Evolutionary conservation across 1,284 basidiomycete species (phyloP).

Genomic region (Irpex sp.): DNA sequence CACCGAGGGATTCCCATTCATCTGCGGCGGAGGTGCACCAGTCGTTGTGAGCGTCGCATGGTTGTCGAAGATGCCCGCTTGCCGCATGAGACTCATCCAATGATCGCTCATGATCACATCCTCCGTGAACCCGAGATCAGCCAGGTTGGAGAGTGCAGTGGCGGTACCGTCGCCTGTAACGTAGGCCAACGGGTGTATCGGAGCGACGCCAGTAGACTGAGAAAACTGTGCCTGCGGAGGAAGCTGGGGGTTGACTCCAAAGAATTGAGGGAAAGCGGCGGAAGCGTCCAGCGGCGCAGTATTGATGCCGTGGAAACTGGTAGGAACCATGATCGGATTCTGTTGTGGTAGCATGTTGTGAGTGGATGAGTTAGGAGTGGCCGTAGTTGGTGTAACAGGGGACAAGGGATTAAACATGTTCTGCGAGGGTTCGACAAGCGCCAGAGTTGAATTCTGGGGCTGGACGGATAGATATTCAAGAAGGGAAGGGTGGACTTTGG

Average conservation of each 20-base stretch:
- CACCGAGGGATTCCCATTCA: not conserved
- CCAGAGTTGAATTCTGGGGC: conserved; percentile 28
- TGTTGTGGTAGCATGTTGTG: not conserved
- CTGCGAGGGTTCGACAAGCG: conserved; percentile 22
- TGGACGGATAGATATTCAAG: conserved; percentile 41
- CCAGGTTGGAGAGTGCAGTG: conserved; percentile 2
- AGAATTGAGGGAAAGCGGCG: not conserved
- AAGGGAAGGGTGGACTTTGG: conserved; percentile 57
- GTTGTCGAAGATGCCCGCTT: conserved; percentile 26
- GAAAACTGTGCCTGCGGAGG: not conserved
- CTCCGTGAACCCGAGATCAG: conserved; percentile 15
- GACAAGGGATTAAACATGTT: conserved; percentile 8
- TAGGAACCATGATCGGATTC: not conserved
- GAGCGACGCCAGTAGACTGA: not conserved
- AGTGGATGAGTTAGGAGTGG: not conserved
- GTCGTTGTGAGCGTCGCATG: not conserved
- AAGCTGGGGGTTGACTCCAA: not conserved
- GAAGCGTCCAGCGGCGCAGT: not conserved
- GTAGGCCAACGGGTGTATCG: not conserved
- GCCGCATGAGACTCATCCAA: conserved; percentile 30
- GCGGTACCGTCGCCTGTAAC: conserved; percentile 2
- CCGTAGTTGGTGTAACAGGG: not conserved
- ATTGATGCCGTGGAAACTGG: not conserved
- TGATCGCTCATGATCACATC: conserved; percentile 25
- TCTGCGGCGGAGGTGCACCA: not conserved